A percentile compares a stretch with the other conserved stretches of the same genome.
Evolutionary conservation across 2,329 filamentous ascomycete genomes (phyloP).

Genomic region (Fusarium compactum): DNA sequence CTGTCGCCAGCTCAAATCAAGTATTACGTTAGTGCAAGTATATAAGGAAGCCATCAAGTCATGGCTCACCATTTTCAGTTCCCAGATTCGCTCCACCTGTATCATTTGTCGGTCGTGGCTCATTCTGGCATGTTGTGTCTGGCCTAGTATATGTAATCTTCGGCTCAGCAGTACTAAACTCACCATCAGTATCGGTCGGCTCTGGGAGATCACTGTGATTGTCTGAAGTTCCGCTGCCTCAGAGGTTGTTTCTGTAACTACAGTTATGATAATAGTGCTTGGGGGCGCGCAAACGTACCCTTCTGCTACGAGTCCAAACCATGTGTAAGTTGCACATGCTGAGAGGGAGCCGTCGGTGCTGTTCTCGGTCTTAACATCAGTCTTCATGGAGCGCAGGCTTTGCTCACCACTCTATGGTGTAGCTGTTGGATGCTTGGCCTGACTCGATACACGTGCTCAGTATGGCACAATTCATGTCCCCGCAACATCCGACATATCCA

Average conservation of each 20-base stretch:
- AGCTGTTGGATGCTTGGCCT: constrained; percentile 3
- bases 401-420: constrained; percentile 18
- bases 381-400: background rate
- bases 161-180: too few species aligned
- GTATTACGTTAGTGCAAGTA: background rate
- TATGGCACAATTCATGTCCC: constrained; percentile 9
- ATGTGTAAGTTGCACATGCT: constrained; percentile 33
- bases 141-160: background rate
- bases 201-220: too few species aligned
- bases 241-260: background rate
- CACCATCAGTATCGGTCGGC: background rate
- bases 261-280: constrained; percentile 5
- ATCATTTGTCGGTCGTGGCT: background rate
- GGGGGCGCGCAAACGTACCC: constrained; percentile 21
- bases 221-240: background rate
- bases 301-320: constrained; percentile 2
- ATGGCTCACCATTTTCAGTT: constrained; percentile 22
- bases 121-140: background rate
- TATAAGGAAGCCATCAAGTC: background rate
- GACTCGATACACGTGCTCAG: constrained; percentile 25
- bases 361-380: background rate
- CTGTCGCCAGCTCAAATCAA: constrained; percentile 23
- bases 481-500: constrained; percentile 22
- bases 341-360: constrained; percentile 16
- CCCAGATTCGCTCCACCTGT: background rate